Base-by-base conservation (phyloP, 2,329 filamentous ascomycete genomes). In the Stemphylium lycopersici region DNA sequence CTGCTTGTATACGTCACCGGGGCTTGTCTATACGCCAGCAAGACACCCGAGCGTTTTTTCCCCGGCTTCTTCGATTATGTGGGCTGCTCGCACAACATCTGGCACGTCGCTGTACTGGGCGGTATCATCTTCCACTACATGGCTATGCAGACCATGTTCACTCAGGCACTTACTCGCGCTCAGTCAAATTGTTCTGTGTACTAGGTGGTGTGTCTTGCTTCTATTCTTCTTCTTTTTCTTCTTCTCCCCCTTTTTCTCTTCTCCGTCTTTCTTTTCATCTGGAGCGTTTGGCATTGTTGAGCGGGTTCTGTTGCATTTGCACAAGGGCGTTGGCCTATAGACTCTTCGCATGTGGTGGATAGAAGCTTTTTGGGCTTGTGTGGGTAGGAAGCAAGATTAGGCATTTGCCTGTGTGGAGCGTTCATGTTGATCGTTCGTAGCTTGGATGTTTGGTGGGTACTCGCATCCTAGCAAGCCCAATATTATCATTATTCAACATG, bases 91-190 rank as follows among this genome's bases (percentile, higher is more conserved):
- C 95, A 99, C 78, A 99, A 99, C 76, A 87, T 99, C 54, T 99
- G 95, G 95, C 95, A 99, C 76, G 78, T 96, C 31, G 95, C 95
- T 6, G 95, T 99, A 10, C 80, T 99, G 24, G 91, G 93, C 13
- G 95, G 95, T 10, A 99, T 99, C 53, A 77, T 98, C n/a, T 98
- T 96, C 74, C 95, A 99, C 76, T 99, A 98, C 77, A 83, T 84
- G 18, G 95, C 95, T 15, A 97, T 99, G 93, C 90, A 97, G 76
- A 85, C 92, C 51, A 95, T 99, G 76, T 99, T 99, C 70, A 83
- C 89, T 5, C 75, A 77, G 47, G 80, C 80, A 1, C 77, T 81
- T 62, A 55, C 62, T 10, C 53, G 74, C 39, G 70, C 72, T 15
- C 58, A 70, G 59, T 66, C 63, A 12, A 65, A 69, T 51, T 76